These are phyloP conservation scores for Lentinula lateritia DNA, from an alignment of 768 basidiomycete genomes.

Conservation along the genomic window DNA sequence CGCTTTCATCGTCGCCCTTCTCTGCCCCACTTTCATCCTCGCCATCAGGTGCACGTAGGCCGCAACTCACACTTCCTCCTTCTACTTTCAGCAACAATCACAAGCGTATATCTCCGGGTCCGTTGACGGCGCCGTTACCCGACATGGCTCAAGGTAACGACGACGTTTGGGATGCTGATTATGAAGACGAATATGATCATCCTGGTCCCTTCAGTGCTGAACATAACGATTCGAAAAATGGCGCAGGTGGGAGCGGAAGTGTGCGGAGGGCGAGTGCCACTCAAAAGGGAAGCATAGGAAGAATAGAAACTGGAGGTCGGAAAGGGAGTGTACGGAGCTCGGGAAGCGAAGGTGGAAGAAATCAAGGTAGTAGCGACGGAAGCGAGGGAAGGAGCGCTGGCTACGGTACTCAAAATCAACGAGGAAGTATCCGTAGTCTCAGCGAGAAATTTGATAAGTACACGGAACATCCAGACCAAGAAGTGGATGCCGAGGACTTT, in stretches of 20 bases:
- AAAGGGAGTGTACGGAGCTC: constrained; percentile 9
- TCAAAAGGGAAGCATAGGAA: background rate
- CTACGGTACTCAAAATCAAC: background rate
- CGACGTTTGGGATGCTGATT: constrained; percentile 1
- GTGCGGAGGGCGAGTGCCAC: background rate
- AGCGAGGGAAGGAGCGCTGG: background rate
- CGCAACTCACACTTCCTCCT: background rate
- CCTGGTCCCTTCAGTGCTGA: background rate
- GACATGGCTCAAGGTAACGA: constrained; percentile 5
- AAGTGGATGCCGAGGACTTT: constrained; percentile 44
- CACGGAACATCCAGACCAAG: constrained; percentile 18
- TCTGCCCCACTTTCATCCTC: background rate
- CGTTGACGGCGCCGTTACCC: constrained; percentile 44
- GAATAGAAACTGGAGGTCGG: constrained; percentile 19
- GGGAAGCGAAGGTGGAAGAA: background rate
- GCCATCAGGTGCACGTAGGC: background rate
- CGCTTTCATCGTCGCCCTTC: background rate
- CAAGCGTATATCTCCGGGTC: constrained; percentile 30
- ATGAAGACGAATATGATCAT: background rate
- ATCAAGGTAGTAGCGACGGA: background rate
- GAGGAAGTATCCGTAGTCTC: constrained; percentile 42
- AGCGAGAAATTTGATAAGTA: constrained; percentile 85
- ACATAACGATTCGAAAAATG: background rate
- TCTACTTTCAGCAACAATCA: background rate
- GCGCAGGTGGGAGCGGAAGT: background rate